A percentile compares a stretch with the other conserved stretches of the same genome.
Conservation (phyloP, 1,284 basidiomycete species). For the Moniliella sp. region DNA sequence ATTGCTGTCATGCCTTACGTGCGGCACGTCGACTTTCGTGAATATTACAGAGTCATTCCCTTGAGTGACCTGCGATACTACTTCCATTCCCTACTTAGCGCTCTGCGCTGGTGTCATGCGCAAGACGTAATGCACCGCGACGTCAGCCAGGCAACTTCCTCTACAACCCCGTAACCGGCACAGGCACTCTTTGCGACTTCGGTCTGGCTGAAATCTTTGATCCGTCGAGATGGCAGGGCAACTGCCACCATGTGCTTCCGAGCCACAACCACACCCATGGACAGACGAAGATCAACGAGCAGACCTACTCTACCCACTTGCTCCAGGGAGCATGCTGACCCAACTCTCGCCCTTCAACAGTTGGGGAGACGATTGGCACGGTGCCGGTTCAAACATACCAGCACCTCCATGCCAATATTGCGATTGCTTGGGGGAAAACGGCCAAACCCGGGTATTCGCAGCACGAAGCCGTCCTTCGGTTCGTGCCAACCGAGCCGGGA, state of each 20-base stretch:
- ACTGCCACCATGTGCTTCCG: slow-evolving; percentile 28
- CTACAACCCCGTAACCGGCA: slow-evolving; percentile 61
- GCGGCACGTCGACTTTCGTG: slow-evolving; percentile 71
- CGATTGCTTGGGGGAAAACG: too few relatives aligned
- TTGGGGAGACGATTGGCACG: too few relatives aligned
- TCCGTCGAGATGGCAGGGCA: slow-evolving; percentile 21
- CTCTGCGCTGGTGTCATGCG: slow-evolving; percentile 65
- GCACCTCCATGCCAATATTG: too few relatives aligned
- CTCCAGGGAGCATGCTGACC: too few relatives aligned
- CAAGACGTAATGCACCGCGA: slow-evolving; percentile 81
- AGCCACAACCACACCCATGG: slow-evolving; percentile 17
- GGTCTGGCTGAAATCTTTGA: slow-evolving; percentile 43
- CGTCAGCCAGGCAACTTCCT: slow-evolving; percentile 92
- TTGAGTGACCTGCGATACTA: slow-evolving; percentile 61
- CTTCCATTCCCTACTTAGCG: slow-evolving; percentile 72
- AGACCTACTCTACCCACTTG: slow-evolving; percentile 9
- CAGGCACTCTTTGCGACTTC: slow-evolving; percentile 80
- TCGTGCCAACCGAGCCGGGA: slow-evolving; percentile 88
- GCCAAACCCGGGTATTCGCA: slow-evolving; percentile 23
- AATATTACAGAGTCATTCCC: slow-evolving; percentile 51
- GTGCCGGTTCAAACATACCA: too few relatives aligned
- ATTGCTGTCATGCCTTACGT: slow-evolving; percentile 87
- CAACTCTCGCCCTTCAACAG: too few relatives aligned
- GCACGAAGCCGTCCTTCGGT: slow-evolving; percentile 43
- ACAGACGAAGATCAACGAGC: slow-evolving; percentile 14